Percentiles rank a stretch among this genome's conserved stretches.
Evolutionary conservation across 2,329 filamentous ascomycete genomes (phyloP).

Genomic region (Lizonia empirigonia): DNA sequence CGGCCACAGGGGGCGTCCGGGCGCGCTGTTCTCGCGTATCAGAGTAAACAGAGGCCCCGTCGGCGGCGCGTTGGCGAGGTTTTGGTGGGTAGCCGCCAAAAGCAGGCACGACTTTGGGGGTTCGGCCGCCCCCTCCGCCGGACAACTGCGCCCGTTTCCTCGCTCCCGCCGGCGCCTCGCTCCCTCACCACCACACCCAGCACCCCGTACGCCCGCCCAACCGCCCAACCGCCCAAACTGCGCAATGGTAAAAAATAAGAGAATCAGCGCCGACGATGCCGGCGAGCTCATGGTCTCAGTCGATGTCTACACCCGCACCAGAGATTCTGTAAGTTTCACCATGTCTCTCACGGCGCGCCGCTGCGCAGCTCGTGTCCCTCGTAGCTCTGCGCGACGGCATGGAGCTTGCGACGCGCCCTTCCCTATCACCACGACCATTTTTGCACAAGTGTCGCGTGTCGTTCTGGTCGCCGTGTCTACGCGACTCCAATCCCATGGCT

Average conservation of each 20-base stretch:
- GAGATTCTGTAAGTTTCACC: slow-evolving; percentile 73
- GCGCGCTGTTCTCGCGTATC: background rate
- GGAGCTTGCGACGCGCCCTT: slow-evolving; percentile 8
- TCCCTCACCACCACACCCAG: slow-evolving; percentile 15
- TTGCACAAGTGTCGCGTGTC: slow-evolving; percentile 1
- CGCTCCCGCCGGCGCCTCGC: slow-evolving; percentile 9
- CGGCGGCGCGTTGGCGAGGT: slow-evolving; percentile 4
- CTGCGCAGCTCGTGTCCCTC: slow-evolving; percentile 5
- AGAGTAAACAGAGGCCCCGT: slow-evolving; percentile 1
- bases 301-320: slow-evolving; percentile 78
- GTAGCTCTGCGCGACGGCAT: background rate
- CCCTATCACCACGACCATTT: slow-evolving; percentile 7
- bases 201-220: slow-evolving; percentile 7
- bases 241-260: slow-evolving; percentile 40
- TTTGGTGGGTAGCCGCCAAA: slow-evolving; percentile 3
- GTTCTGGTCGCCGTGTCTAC: slow-evolving; percentile 29
- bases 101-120: too few species aligned
- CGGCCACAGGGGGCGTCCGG: background rate
- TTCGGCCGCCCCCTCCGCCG: slow-evolving; percentile 11
- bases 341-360: slow-evolving; percentile 14
- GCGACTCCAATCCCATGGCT: slow-evolving; percentile 28
- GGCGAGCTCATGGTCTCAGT: slow-evolving; percentile 61
- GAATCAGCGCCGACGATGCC: slow-evolving; percentile 40
- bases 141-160: background rate
- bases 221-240: background rate